These are phyloP conservation scores for Alternaria gansuensis DNA, from an alignment of 2,329 filamentous ascomycete species.

Conservation along the genomic window DNA sequence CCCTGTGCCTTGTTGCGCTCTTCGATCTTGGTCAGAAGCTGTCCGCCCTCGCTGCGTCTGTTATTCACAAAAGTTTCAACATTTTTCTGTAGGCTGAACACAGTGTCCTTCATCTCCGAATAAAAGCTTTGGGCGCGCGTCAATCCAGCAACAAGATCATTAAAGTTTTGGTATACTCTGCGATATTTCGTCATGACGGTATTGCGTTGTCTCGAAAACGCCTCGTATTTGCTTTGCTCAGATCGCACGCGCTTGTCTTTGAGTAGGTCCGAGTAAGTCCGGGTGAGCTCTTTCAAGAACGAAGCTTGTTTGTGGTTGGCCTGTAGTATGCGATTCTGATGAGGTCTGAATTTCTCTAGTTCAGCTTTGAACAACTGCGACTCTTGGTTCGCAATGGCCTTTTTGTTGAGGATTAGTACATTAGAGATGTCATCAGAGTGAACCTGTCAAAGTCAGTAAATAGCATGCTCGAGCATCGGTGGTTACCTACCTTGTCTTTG, in stretches of 20 bases:
- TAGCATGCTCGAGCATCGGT: background rate
- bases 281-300: slow-evolving; percentile 92
- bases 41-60: slow-evolving; percentile 85
- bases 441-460: slow-evolving; percentile 64
- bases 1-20: slow-evolving; percentile 74
- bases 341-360: slow-evolving; percentile 94
- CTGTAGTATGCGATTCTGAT: slow-evolving; percentile 89
- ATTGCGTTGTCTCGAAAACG: slow-evolving; percentile 81
- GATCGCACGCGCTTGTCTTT: slow-evolving; percentile 93
- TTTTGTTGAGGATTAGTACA: slow-evolving; percentile 97
- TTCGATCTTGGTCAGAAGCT: slow-evolving; percentile 88
- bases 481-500: slow-evolving; percentile 83
- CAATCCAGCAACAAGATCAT: slow-evolving; percentile 86
- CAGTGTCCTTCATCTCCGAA: slow-evolving; percentile 92
- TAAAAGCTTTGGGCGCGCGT: slow-evolving; percentile 93
- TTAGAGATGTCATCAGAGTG: slow-evolving; percentile 98
- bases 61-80: slow-evolving; percentile 98
- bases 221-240: slow-evolving; percentile 95
- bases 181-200: slow-evolving; percentile 87
- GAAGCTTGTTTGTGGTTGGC: slow-evolving; percentile 95
- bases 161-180: slow-evolving; percentile 89
- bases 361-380: slow-evolving; percentile 92
- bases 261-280: slow-evolving; percentile 83
- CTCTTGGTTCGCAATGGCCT: slow-evolving; percentile 91
- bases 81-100: slow-evolving; percentile 91